Conservation (phyloP, 176 grass and related monocot genomes). For the Bolboschoenus planiculmis region DNA sequence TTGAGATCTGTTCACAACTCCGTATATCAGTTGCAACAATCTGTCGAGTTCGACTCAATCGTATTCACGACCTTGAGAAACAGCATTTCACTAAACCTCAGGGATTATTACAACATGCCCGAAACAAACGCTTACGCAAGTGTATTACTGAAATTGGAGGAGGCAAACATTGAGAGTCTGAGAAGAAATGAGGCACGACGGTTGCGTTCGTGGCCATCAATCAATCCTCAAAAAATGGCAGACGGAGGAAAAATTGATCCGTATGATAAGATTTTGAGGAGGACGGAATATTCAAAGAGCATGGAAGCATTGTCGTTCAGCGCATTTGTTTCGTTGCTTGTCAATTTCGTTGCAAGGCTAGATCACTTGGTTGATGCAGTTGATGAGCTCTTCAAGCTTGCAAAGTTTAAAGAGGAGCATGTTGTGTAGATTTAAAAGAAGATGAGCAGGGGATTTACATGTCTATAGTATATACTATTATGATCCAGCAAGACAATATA, state of each 20-base stretch:
- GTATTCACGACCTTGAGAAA: not conserved
- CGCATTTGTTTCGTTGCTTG: slow-evolving; percentile 38
- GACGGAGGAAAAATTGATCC: not conserved
- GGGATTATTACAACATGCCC: not conserved
- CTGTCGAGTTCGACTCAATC: slow-evolving; percentile 27
- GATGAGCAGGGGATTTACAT: not conserved
- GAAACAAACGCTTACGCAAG: not conserved
- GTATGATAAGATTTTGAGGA: not conserved
- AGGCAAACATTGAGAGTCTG: not conserved
- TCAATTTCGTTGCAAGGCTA: slow-evolving; percentile 49
- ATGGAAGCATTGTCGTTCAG: slow-evolving; percentile 32
- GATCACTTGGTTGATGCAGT: slow-evolving; percentile 48
- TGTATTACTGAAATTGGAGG: not conserved
- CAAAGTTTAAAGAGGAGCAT: slow-evolving; percentile 29
- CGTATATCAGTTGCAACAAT: slow-evolving; percentile 35
- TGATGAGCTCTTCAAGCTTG: slow-evolving; percentile 31
- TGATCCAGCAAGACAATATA: not conserved
- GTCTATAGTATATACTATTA: not conserved
- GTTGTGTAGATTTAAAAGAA: not conserved
- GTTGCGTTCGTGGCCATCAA: slow-evolving; percentile 41
- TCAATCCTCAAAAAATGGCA: slow-evolving; percentile 28
- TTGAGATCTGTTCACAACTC: slow-evolving; percentile 41
- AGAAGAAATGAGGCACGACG: slow-evolving; percentile 16
- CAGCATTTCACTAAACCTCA: slow-evolving; percentile 14
- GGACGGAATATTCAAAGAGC: slow-evolving; percentile 27